These are phyloP conservation scores for Tolypocladium nubicola DNA, from an alignment of 2,329 filamentous ascomycete species.

Conservation along the genomic window DNA sequence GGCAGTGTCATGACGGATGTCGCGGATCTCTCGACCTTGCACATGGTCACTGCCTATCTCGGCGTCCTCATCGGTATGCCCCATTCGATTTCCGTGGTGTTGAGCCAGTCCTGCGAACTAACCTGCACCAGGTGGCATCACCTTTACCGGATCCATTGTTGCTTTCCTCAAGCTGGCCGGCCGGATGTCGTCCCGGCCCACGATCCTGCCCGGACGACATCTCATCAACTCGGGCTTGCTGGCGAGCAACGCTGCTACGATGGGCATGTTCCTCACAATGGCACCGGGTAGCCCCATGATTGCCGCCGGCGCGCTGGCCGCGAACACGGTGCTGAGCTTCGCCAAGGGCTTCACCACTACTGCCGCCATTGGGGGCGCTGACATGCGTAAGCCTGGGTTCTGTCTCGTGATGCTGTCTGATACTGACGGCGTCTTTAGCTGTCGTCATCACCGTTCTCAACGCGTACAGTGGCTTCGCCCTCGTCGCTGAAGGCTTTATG, in stretches of 20 bases:
- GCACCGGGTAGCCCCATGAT: constrained; percentile 70
- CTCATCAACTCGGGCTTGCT: constrained; percentile 65
- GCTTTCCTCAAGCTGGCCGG: constrained; percentile 82
- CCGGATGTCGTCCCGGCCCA: constrained; percentile 68
- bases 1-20: constrained; percentile 73
- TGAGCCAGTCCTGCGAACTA: constrained; percentile 1
- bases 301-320: constrained; percentile 66
- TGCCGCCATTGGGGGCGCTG: constrained; percentile 79
- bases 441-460: constrained; percentile 87
- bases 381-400: constrained; percentile 53
- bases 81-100: not conserved
- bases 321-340: constrained; percentile 70
- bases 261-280: constrained; percentile 75
- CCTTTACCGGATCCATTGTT: constrained; percentile 83
- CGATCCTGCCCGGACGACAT: constrained; percentile 63
- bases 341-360: constrained; percentile 83
- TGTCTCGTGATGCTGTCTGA: not conserved
- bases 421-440: constrained; percentile 24
- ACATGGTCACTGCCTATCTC: constrained; percentile 77
- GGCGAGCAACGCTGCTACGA: constrained; percentile 67
- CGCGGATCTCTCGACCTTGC: constrained; percentile 60
- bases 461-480: constrained; percentile 80
- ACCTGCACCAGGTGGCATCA: constrained; percentile 51
- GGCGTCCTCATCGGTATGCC: constrained; percentile 65
- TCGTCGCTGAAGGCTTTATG: constrained; percentile 89